These are phyloP conservation scores for Rhodosporidiobolus odoratus DNA, from an alignment of 768 basidiomycete species.

Conservation along the genomic window DNA sequence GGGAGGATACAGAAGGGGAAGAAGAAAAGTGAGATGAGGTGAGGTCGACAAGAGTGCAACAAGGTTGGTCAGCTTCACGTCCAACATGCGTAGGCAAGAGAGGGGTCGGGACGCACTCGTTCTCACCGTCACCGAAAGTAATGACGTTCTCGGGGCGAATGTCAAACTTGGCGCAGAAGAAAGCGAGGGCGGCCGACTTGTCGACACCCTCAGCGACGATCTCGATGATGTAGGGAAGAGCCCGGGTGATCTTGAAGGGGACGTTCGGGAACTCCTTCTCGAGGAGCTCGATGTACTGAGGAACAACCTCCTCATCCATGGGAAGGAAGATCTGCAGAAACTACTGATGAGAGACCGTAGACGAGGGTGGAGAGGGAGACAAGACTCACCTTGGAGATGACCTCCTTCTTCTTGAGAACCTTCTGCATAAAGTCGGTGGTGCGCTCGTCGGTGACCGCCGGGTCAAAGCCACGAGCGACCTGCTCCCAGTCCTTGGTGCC, in stretches of 20 bases:
- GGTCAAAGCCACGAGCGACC: constrained; percentile 39
- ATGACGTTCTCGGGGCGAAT: constrained; percentile 37
- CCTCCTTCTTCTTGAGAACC: constrained; percentile 30
- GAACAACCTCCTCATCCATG: constrained; percentile 39
- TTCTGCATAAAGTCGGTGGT: constrained; percentile 34
- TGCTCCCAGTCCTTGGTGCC: constrained; percentile 38
- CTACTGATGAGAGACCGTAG: background rate
- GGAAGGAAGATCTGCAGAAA: constrained; percentile 37
- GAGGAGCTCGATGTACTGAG: constrained; percentile 35
- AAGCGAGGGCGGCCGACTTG: constrained; percentile 38
- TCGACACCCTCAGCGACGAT: constrained; percentile 38
- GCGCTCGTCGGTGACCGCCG: constrained; percentile 36
- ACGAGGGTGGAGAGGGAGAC: no score
- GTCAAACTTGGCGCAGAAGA: constrained; percentile 39
- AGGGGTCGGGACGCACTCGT: constrained; percentile 28
- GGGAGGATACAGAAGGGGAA: background rate
- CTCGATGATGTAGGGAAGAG: constrained; percentile 41
- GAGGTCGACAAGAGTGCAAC: no score
- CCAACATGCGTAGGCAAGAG: no score
- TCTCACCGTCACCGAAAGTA: constrained; percentile 40
- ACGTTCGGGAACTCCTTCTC: constrained; percentile 33
- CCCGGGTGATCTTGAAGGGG: constrained; percentile 39
- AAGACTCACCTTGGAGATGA: constrained; percentile 30
- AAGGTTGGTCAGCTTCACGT: no score
- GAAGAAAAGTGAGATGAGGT: no score